Percentiles rank a stretch among this genome's conserved stretches.
Evolutionary conservation across 805 yeast genomes (phyloP).

Genomic region (Candida xyloterini): DNA sequence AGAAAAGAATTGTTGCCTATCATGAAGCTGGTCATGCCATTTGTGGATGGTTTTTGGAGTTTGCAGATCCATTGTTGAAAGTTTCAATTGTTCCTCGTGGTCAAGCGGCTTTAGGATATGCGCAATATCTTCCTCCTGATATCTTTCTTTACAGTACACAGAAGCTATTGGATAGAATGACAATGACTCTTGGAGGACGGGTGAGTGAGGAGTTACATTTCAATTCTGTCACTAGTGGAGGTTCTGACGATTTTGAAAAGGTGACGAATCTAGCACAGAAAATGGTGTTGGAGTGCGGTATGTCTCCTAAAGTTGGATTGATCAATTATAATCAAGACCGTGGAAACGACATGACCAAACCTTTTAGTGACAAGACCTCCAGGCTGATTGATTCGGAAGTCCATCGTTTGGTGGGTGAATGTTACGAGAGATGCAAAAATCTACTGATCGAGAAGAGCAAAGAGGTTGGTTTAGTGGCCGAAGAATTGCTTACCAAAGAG

Average conservation of each 20-base stretch:
- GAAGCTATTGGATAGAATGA: slow-evolving; percentile 79
- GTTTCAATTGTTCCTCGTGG: slow-evolving; percentile 96
- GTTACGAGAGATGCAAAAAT: slow-evolving; percentile 56
- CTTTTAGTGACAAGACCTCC: slow-evolving; percentile 74
- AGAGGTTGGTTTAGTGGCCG: slow-evolving; percentile 68
- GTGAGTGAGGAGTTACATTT: slow-evolving; percentile 90
- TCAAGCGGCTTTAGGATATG: slow-evolving; percentile 93
- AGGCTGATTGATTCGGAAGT: slow-evolving; percentile 66
- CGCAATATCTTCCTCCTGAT: slow-evolving; percentile 91
- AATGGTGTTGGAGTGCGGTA: slow-evolving; percentile 86
- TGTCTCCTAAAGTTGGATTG: slow-evolving; percentile 76
- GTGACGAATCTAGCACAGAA: slow-evolving; percentile 84
- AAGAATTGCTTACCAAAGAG: slow-evolving; percentile 67
- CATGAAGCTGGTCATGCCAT: slow-evolving; percentile 98
- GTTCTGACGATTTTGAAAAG: slow-evolving; percentile 88
- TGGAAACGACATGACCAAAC: slow-evolving; percentile 51
- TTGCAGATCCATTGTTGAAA: slow-evolving; percentile 87
- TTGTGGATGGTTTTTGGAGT: slow-evolving; percentile 87
- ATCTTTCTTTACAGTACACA: slow-evolving; percentile 72
- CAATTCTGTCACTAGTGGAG: slow-evolving; percentile 85
- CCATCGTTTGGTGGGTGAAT: slow-evolving; percentile 60
- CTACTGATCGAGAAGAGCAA: slow-evolving; percentile 55
- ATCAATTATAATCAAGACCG: slow-evolving; percentile 50
- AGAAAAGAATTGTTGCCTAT: slow-evolving; percentile 82
- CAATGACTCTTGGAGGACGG: slow-evolving; percentile 93